These are phyloP conservation scores for Didymella arachidicola DNA, from an alignment of 2,329 filamentous ascomycete species.

Conservation along the genomic window DNA sequence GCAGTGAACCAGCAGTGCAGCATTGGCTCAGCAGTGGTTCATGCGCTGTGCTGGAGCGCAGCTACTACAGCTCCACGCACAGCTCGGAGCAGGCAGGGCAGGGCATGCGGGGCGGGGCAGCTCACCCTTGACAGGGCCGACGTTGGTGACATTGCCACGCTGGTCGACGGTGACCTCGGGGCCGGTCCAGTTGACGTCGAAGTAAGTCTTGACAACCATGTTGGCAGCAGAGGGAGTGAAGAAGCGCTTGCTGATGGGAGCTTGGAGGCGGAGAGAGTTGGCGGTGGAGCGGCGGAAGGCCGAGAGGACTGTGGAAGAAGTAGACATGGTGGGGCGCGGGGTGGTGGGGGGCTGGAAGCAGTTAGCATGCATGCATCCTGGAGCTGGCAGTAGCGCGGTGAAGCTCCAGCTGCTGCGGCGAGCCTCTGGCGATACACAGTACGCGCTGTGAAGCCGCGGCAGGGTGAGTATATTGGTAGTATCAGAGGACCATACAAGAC, in stretches of 20 bases:
- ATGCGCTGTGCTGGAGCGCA: background rate
- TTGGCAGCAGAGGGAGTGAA: slow-evolving; percentile 72
- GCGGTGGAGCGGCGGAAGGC: slow-evolving; percentile 44
- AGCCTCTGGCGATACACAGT: slow-evolving; percentile 9
- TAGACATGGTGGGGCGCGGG: slow-evolving; percentile 36
- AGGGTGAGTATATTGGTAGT: slow-evolving; percentile 1
- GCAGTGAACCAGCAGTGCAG: background rate
- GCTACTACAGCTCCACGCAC: background rate
- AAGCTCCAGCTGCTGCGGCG: slow-evolving; percentile 18
- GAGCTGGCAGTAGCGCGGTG: slow-evolving; percentile 12
- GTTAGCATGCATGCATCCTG: slow-evolving; percentile 16
- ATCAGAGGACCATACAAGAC: background rate
- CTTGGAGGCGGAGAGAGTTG: slow-evolving; percentile 33
- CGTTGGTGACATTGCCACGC: slow-evolving; percentile 59
- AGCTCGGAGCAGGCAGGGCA: background rate
- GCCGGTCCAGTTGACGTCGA: slow-evolving; percentile 76
- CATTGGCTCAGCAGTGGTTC: slow-evolving; percentile 2
- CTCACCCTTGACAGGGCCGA: slow-evolving; percentile 65
- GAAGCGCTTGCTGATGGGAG: slow-evolving; percentile 57
- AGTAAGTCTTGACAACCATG: slow-evolving; percentile 80
- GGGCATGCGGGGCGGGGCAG: slow-evolving; percentile 39
- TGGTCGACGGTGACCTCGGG: slow-evolving; percentile 71
- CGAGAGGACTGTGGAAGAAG: slow-evolving; percentile 45
- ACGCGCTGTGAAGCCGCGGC: slow-evolving; percentile 11
- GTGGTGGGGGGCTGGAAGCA: slow-evolving; percentile 28